Base-by-base conservation (phyloP, 192 early-diverging fungal species). In the Phlyctochytrium arcticum region DNA sequence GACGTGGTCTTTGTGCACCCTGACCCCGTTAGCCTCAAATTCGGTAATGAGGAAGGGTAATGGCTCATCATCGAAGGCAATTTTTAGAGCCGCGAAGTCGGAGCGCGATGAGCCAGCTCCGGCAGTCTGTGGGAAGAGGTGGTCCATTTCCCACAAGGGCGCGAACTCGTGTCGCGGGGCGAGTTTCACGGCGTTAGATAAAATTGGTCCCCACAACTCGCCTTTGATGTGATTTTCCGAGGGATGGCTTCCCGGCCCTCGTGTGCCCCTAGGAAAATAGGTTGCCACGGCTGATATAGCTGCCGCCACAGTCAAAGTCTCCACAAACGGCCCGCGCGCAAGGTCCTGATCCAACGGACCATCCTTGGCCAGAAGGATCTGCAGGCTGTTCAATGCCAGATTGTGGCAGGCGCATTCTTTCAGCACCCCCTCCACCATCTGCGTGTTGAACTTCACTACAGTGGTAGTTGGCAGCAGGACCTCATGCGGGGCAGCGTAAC, bases 121-220 rank as follows among this genome's bases (percentile, higher is more conserved):
- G 24, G 62, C 62, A 33, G 56, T 65, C 33, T 53, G 33, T 23
- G 62, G 51, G 49, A 65, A 55, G 2, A 65, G 36, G 35, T 65
- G 62, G 35, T 58, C 19, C 48, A 65, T 33, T 65, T 65, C 54
- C 62, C 62, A 65, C 9, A 42, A 9, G n/a, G 39, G 39, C 9
- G n/a, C 39, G n/a, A 10, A 42, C n/a, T n/a, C n/a, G n/a, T n/a
- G n/a, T 42, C n/a, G 9, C n/a, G 9, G 9, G 9, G 39, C 9
- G 9, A 42, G n/a, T 34, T 34, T 57, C 27, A 57, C 34, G 19
- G 56, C 12, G 5, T 57, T 57, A 4, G 56, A 34, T 26, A 36
- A 37, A 19, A 57, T 36, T 17, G 17, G 30, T n/a, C 10, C 36
- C 56, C 34, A 57, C 34, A 57, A 27, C 37, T 57, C 56, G n/a